Evolutionary conservation across 2,329 filamentous ascomycete species (phyloP), one percentile per base, ranked within the genome.

Genomic region (Diaporthe nobilis): DNA sequence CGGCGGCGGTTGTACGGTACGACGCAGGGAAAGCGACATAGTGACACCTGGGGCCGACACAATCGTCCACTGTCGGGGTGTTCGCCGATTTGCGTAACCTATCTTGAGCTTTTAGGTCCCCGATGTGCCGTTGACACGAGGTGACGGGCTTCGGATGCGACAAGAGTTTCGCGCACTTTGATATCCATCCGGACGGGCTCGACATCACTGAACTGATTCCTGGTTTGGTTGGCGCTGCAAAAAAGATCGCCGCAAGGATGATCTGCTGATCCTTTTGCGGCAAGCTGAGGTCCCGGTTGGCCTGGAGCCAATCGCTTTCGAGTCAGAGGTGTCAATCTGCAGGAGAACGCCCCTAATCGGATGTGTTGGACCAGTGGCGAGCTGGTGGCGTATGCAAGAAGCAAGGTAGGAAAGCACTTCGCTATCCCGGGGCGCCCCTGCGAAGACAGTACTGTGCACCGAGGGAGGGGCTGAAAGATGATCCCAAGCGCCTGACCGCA

Each of bases 81-180:
- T 47, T 73, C 71, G 71, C 71, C 71, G 71, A 73, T 44, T 53
- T 73, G 71, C 61, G 71, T 57, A 34, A 73, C 71, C 25, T 65
- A 17, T 53, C 6, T 42, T 34, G 37, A 34, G 8, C 57, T 25
- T 37, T 44, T 31, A 71, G 71, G 71, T 73, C 71, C 37, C 71
- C 71, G 71, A 73, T 37, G 12, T 39, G 37, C 58, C 28, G 22
- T 73, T 63, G 61, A 73, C 49, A 73, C 49, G 58, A 51, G 39
- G 47, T 42, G 34, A 65, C n/a, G 49, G 47, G 20, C 47, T 42
- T 53, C 65, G 47, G 49, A 53, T 44, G 25, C 28, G 60, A 55
- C 12, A 20, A 51, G 34, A 61, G 22, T 51, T n/a, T 34, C 51
- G 60, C 37, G 20, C 47, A 53, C 49, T 28, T 31, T 34, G 71